A percentile compares a stretch with the other conserved stretches of the same genome.
phyloP scores from a whole-genome alignment of 768 basidiomycete species.

The Termitomyces eurrhizus region DNA sequence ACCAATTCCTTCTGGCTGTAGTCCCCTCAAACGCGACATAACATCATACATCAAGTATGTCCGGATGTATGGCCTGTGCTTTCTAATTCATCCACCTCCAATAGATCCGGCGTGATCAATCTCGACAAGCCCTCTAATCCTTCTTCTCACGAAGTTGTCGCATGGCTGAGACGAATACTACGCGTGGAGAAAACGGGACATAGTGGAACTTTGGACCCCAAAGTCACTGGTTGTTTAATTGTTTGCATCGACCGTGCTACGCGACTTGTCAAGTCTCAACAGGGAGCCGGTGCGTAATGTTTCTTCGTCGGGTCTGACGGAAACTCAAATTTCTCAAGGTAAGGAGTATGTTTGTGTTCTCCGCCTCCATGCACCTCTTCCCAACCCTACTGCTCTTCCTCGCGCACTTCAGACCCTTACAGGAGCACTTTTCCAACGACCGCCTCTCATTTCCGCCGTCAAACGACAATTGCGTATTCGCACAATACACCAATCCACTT shows the following conservation, averaged over 20 bases:
- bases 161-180: conserved; percentile 96
- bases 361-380: conserved; percentile 80
- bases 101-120: conserved; percentile 97
- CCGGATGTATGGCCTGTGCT: conserved; percentile 11
- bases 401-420: conserved; percentile 95
- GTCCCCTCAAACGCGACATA: conserved; percentile 94
- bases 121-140: conserved; percentile 99
- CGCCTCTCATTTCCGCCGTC: conserved; percentile 97
- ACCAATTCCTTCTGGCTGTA: conserved; percentile 91
- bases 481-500: conserved; percentile 93
- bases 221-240: conserved; percentile 97
- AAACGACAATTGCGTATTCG: conserved; percentile 97
- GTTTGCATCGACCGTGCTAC: conserved; percentile 99
- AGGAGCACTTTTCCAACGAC: conserved; percentile 97
- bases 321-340: conserved; percentile 40
- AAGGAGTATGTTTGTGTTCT: conserved; percentile 99
- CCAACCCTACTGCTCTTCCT: conserved; percentile 81
- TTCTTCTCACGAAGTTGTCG: conserved; percentile 98
- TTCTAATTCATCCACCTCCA: conserved; percentile 6
- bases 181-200: conserved; percentile 98
- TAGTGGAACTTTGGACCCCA: conserved; percentile 97
- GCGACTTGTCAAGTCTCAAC: conserved; percentile 95
- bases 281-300: conserved; percentile 77
- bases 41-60: conserved; percentile 81
- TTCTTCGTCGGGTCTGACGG: conserved; percentile 3